Base-by-base conservation (phyloP, 495 filamentous ascomycete species). In the Amniculicola lignicola region DNA sequence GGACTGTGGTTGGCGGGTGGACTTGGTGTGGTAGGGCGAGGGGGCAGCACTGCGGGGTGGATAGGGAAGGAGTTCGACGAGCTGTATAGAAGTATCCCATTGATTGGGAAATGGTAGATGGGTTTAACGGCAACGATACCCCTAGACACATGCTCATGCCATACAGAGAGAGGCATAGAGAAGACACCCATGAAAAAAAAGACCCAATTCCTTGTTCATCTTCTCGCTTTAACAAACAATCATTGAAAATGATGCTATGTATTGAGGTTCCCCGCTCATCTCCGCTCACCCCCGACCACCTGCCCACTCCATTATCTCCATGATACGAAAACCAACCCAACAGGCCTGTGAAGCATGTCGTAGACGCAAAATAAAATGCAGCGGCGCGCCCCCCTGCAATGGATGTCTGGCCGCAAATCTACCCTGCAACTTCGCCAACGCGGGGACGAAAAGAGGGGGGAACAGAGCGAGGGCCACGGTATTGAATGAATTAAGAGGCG, bases 1-100 rank as follows among this genome's bases (percentile, higher is more conserved):
- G 79, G 69, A 0, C 37, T 88, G 24, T 96, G 91, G 91, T 78
- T 90, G 49, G 87, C 83, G 1, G 91, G 91, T 28, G 82, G 88
- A 6, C 70, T 94, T 43, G 87, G 87, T 0, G 74, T 95, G 40
- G 80, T 96, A 22, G 88, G 83, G 14, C 76, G 81, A 60, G 86
- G 76, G n/a, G 90, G 90, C 0, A 68, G 69, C 52, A 82, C 80
- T 9, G 70, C 75, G 16, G 89, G 89, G 1, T 96, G 89, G 86
- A 74, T 95, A 21, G 89, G 82, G 21, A 86, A 79, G 62, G 72
- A 85, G 16, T 95, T 89, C 74, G 88, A 95, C 70, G 72, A 80
- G 41, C 71, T 86, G 57, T 86, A 84, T 69, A 74, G 66, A 50
- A 69, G 65, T 37, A 74, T 83, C 18, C 81, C 81, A n/a, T n/a